Percentiles rank a stretch among this genome's conserved stretches.
Evolutionary conservation across 768 basidiomycete species (phyloP).

Genomic region (Sarcomyxa edulis): DNA sequence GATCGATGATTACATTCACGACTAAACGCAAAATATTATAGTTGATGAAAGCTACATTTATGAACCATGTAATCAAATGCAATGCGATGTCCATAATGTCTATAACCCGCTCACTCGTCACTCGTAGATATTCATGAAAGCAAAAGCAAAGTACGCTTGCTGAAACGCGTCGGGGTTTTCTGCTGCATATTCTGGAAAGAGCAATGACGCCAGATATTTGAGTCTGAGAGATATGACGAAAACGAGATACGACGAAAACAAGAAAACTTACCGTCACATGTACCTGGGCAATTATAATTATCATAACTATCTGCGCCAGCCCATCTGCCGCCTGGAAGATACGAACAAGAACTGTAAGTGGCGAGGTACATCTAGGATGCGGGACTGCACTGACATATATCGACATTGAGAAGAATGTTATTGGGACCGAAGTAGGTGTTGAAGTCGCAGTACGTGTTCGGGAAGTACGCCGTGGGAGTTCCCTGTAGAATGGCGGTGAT

Average conservation of each 20-base stretch:
- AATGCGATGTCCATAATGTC: too few species aligned
- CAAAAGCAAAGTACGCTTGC: slow-evolving; percentile 70
- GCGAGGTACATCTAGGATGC: slow-evolving; percentile 12
- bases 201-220: too few species aligned
- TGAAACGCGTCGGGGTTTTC: slow-evolving; percentile 62
- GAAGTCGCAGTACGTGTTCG: slow-evolving; percentile 54
- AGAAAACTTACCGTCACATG: slow-evolving; percentile 41
- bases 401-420: slow-evolving; percentile 58
- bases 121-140: slow-evolving; percentile 45
- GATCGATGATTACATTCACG: too few species aligned
- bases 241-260: not conserved
- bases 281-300: slow-evolving; percentile 46
- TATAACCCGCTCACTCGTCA: too few species aligned
- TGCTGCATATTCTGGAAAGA: slow-evolving; percentile 50
- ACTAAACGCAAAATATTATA: too few species aligned
- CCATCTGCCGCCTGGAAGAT: slow-evolving; percentile 47
- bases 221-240: slow-evolving; percentile 1
- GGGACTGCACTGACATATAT: slow-evolving; percentile 22
- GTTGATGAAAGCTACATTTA: too few species aligned
- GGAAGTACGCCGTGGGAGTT: slow-evolving; percentile 56
- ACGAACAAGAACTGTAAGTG: not conserved
- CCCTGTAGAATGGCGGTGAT: slow-evolving; percentile 30
- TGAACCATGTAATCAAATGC: too few species aligned
- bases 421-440: slow-evolving; percentile 45
- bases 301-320: slow-evolving; percentile 46